A percentile compares a stretch with the other conserved stretches of the same genome.
Conservation (phyloP, 208 protist genomes). For the Trypanosoma rangeli region DNA sequence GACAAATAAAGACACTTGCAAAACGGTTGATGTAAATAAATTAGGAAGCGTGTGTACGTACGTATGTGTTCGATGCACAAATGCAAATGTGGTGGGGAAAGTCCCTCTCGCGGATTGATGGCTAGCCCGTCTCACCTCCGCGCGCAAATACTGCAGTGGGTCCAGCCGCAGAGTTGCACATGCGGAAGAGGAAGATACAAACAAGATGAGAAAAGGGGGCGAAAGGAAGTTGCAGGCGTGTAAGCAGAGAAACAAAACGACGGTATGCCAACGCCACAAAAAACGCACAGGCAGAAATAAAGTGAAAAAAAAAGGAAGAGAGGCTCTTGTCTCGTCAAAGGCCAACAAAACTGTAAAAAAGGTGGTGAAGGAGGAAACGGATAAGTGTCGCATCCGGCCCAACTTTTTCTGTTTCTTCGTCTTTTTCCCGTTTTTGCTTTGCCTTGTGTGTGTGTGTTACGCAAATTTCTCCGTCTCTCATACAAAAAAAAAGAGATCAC, state of each 20-base stretch:
- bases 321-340: not conserved
- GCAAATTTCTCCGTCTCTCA: not conserved
- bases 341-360: not conserved
- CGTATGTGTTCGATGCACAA: not conserved
- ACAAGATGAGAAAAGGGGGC: not conserved
- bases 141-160: not conserved
- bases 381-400: not conserved
- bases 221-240: not conserved
- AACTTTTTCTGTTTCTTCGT: not conserved
- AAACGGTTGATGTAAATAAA: not conserved
- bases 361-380: not conserved
- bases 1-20: not conserved
- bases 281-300: too few relatives aligned
- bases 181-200: not conserved
- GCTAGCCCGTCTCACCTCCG: not conserved
- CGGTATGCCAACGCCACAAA: not conserved
- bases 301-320: not conserved
- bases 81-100: not conserved
- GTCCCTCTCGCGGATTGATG: not conserved
- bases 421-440: not conserved
- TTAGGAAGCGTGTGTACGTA: not conserved
- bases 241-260: not conserved
- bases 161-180: not conserved
- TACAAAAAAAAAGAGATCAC: not conserved
- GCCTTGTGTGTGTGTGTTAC: not conserved